These are phyloP conservation scores for Uronychia binucleata DNA, from an alignment of 73 alveolate species.

Conservation along the genomic window DNA sequence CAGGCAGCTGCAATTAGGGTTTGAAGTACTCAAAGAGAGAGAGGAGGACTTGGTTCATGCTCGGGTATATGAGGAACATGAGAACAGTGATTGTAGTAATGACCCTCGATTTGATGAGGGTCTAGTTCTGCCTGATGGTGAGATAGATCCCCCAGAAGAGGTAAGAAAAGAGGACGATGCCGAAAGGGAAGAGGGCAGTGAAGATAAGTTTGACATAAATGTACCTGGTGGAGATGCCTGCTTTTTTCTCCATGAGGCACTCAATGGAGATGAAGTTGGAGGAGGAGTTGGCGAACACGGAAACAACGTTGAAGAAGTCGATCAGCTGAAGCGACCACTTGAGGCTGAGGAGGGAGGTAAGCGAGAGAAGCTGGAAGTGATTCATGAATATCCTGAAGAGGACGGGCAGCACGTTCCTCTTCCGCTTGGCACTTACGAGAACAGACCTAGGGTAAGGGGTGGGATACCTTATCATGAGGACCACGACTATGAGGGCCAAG, in stretches of 20 bases:
- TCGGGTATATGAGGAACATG: constrained; percentile 51
- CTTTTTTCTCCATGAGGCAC: constrained; percentile 29
- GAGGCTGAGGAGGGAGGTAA: constrained; percentile 42
- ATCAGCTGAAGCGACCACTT: constrained; percentile 51
- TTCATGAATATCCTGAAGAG: constrained; percentile 46
- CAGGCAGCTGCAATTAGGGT: constrained; percentile 23
- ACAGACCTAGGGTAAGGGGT: background rate
- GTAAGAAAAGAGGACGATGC: constrained; percentile 4
- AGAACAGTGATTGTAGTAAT: constrained; percentile 46
- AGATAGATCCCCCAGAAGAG: constrained; percentile 29
- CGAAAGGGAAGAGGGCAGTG: constrained; percentile 33
- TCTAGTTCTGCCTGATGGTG: background rate
- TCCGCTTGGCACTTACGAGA: background rate
- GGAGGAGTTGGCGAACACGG: constrained; percentile 15
- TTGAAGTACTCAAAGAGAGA: constrained; percentile 15
- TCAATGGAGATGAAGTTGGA: constrained; percentile 50
- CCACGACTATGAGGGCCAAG: background rate
- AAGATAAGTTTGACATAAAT: constrained; percentile 27
- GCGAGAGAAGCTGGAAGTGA: constrained; percentile 42
- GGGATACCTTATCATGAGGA: background rate
- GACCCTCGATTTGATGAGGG: constrained; percentile 25
- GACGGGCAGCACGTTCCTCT: constrained; percentile 42
- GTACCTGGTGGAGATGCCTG: background rate
- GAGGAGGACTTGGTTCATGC: constrained; percentile 17
- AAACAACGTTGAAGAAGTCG: constrained; percentile 23